These are phyloP conservation scores for Phyllostachys edulis DNA, from an alignment of 176 grass and related monocot genomes.

Conservation along the genomic window DNA sequence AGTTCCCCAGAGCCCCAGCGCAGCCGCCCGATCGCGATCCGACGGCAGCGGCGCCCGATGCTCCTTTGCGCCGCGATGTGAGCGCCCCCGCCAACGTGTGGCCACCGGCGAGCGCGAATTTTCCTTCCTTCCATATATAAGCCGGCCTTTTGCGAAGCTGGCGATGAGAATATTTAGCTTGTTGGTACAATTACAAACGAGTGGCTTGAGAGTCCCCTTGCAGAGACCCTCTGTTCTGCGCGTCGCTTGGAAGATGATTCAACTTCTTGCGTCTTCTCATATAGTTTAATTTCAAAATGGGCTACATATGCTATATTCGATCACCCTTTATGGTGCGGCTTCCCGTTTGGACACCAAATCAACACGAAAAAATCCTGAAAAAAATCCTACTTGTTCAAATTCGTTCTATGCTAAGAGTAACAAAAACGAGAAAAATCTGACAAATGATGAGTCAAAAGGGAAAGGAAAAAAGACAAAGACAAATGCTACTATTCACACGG, in stretches of 20 bases:
- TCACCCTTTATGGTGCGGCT: too few relatives aligned
- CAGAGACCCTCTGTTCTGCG: neutral
- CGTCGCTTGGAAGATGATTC: too few relatives aligned
- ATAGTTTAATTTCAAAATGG: too few relatives aligned
- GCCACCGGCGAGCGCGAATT: neutral
- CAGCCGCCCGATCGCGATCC: neutral
- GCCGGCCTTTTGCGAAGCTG: too few relatives aligned
- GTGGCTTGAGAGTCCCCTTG: neutral
- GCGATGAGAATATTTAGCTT: neutral
- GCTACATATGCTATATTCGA: too few relatives aligned
- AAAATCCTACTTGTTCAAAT: neutral
- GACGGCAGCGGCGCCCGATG: neutral
- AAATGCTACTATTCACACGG: neutral
- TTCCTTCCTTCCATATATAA: neutral
- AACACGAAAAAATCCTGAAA: too few relatives aligned
- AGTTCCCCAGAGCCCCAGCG: accelerated
- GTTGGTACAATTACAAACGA: neutral
- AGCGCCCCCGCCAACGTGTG: neutral
- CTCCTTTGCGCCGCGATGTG: neutral
- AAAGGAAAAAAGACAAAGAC: neutral
- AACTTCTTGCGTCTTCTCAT: too few relatives aligned
- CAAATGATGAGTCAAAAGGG: neutral
- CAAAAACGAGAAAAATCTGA: neutral
- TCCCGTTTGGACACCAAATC: too few relatives aligned
- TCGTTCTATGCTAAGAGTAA: neutral